These are phyloP conservation scores for Aspergillus sp. DNA, from an alignment of 2,329 filamentous ascomycete genomes.

Conservation along the genomic window DNA sequence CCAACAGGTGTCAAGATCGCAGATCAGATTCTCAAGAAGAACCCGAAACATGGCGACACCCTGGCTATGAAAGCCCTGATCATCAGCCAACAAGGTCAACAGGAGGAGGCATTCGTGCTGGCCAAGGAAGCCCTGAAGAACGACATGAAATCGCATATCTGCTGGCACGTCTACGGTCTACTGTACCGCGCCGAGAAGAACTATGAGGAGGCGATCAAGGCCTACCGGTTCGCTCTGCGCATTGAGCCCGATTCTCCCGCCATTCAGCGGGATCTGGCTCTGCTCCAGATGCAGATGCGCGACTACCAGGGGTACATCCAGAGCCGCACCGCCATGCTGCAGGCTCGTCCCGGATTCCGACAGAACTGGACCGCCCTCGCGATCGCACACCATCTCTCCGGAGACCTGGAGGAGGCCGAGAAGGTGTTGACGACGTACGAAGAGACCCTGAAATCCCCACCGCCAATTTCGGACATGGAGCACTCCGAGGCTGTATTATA, in stretches of 20 bases:
- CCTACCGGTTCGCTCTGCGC: constrained; percentile 91
- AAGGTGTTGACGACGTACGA: constrained; percentile 90
- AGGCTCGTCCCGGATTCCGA: constrained; percentile 74
- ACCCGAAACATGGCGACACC: constrained; percentile 94
- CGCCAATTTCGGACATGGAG: constrained; percentile 77
- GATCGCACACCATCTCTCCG: constrained; percentile 87
- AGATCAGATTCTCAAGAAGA: constrained; percentile 93
- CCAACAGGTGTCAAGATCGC: constrained; percentile 79
- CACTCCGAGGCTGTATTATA: constrained; percentile 93
- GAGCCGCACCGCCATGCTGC: constrained; percentile 83
- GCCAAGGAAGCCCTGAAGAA: constrained; percentile 90
- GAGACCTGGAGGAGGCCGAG: constrained; percentile 81
- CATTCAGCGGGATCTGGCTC: constrained; percentile 89
- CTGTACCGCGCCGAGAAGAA: constrained; percentile 94
- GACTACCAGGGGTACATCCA: constrained; percentile 93
- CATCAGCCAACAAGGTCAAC: constrained; percentile 86
- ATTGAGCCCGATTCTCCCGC: constrained; percentile 92
- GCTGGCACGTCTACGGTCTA: constrained; percentile 98
- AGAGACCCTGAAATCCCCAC: constrained; percentile 81
- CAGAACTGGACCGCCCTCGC: constrained; percentile 98
- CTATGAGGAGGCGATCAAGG: constrained; percentile 98
- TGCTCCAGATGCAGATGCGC: constrained; percentile 93
- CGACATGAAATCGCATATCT: constrained; percentile 99
- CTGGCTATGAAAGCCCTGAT: constrained; percentile 99
- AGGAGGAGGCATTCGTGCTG: constrained; percentile 88